A percentile compares a stretch with the other conserved stretches of the same genome.
These are phyloP conservation scores for Trapa incisa DNA, from an alignment of 345 rosid genomes.

Conservation along the genomic window DNA sequence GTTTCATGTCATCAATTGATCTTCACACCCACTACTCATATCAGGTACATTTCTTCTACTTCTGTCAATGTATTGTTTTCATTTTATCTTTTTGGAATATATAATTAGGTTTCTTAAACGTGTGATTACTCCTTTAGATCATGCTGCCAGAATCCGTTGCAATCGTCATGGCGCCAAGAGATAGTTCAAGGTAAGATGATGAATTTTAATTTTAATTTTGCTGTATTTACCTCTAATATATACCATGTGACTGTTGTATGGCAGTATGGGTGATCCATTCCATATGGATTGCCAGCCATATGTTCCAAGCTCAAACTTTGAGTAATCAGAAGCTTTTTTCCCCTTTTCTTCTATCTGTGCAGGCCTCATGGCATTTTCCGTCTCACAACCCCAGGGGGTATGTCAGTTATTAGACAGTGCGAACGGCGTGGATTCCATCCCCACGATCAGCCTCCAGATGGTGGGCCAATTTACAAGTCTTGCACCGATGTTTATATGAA, in stretches of 20 bases:
- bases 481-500: conserved; percentile 87
- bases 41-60: conserved; percentile 40
- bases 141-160: conserved; percentile 97
- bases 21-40: conserved; percentile 96
- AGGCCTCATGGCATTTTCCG: conserved; percentile 88
- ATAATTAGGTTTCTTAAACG: too few species aligned
- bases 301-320: too few species aligned
- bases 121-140: conserved; percentile 24
- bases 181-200: conserved; percentile 39
- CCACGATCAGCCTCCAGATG: conserved; percentile 63
- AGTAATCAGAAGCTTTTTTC: background rate
- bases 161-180: conserved; percentile 93
- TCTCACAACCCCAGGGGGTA: conserved; percentile 85
- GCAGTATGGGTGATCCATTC: too few species aligned
- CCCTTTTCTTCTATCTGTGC: background rate
- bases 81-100: background rate
- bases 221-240: background rate
- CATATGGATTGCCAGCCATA: too few species aligned
- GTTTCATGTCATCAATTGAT: conserved; percentile 98
- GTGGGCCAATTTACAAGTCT: conserved; percentile 73
- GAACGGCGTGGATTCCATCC: conserved; percentile 84
- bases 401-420: conserved; percentile 82
- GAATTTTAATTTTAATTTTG: background rate
- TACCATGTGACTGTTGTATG: background rate
- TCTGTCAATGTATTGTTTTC: background rate